Evolutionary conservation across 2,329 filamentous ascomycete species (phyloP).

Genomic region (Paecilomyces dactylethromorphus): DNA sequence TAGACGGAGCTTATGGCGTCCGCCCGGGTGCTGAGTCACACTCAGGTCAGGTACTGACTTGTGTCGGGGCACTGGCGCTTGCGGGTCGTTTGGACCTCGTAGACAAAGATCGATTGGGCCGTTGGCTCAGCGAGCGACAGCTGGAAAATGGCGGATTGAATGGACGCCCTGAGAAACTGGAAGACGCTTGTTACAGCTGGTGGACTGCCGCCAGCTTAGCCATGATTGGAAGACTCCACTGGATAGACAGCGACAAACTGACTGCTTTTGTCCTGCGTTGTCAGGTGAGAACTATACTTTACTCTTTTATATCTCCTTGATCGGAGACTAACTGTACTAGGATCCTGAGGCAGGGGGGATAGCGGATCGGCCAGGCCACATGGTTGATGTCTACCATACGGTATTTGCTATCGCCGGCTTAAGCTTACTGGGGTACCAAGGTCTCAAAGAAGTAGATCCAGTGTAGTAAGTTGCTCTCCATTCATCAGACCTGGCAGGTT

Average conservation of each 20-base stretch:
- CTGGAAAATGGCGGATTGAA: slow-evolving; percentile 83
- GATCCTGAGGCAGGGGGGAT: slow-evolving; percentile 79
- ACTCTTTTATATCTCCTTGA: not conserved
- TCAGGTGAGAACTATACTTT: slow-evolving; percentile 48
- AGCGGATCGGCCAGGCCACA: slow-evolving; percentile 82
- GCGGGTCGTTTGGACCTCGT: slow-evolving; percentile 75
- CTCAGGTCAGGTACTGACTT: slow-evolving; percentile 92
- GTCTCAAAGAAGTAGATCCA: slow-evolving; percentile 74
- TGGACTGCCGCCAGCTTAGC: slow-evolving; percentile 91
- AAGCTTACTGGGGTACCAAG: slow-evolving; percentile 72
- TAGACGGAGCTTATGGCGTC: slow-evolving; percentile 90
- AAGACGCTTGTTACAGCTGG: slow-evolving; percentile 98
- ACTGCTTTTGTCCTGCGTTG: slow-evolving; percentile 76
- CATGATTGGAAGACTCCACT: slow-evolving; percentile 81
- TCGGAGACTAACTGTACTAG: slow-evolving; percentile 25
- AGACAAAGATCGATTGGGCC: slow-evolving; percentile 71
- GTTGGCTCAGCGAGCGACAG: slow-evolving; percentile 92
- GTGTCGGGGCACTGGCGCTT: slow-evolving; percentile 79
- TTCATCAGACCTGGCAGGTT: not conserved
- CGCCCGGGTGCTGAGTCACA: slow-evolving; percentile 89
- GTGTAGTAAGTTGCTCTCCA: slow-evolving; percentile 58
- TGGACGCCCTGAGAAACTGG: slow-evolving; percentile 87
- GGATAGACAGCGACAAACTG: slow-evolving; percentile 83
- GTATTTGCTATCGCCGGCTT: slow-evolving; percentile 82
- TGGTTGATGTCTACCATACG: slow-evolving; percentile 97